These are phyloP conservation scores for Logfia minima DNA, from an alignment of 129 eudicot genomes.

Conservation along the genomic window DNA sequence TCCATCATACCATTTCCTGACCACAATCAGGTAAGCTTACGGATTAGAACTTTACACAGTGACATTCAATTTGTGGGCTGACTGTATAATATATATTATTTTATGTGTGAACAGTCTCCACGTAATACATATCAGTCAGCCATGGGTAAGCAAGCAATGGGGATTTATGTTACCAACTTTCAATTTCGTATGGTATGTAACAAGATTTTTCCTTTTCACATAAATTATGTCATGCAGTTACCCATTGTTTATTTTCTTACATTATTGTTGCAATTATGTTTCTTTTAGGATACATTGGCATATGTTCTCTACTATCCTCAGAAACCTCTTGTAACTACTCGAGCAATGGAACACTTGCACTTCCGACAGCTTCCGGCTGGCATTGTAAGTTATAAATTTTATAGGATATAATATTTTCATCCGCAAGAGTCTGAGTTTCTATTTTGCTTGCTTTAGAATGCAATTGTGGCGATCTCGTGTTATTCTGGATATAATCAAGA, in stretches of 20 bases:
- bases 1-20: conserved; percentile 97
- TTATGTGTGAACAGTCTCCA: conserved; percentile 63
- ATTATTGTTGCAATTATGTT: not conserved
- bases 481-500: conserved; percentile 98
- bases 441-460: conserved; percentile 45
- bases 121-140: conserved; percentile 99
- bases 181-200: conserved; percentile 79
- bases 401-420: not conserved
- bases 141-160: conserved; percentile 99
- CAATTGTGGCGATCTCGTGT: conserved; percentile 94
- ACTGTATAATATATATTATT: not conserved
- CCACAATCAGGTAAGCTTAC: conserved; percentile 73
- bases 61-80: not conserved
- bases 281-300: conserved; percentile 86
- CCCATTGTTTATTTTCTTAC: not conserved
- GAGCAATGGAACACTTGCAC: conserved; percentile 99
- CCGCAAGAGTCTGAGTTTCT: not conserved
- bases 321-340: conserved; percentile 93
- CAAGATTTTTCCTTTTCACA: not conserved
- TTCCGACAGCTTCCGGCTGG: conserved; percentile 99
- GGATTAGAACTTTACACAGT: not conserved
- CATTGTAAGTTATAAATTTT: conserved; percentile 38
- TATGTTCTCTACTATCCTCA: conserved; percentile 96
- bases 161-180: conserved; percentile 89
- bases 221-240: not conserved